Conservation (phyloP, 2,329 filamentous ascomycete genomes). For the Aspergillus sp. region DNA sequence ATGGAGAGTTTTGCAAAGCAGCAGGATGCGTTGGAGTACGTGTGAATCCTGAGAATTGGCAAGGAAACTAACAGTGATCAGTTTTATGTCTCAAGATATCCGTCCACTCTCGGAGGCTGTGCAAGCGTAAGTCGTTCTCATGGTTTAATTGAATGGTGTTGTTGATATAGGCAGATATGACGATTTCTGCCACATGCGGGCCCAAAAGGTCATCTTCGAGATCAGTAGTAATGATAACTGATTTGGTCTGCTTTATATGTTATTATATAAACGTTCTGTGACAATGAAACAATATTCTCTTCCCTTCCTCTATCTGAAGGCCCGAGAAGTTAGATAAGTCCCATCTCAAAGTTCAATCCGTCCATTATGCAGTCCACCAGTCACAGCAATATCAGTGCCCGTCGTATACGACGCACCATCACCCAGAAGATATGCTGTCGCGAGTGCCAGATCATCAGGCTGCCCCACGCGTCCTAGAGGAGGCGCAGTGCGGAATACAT, state of each 20-base stretch:
- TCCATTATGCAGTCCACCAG: conserved; percentile 40
- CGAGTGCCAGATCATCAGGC: conserved; percentile 40
- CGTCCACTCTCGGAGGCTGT: conserved; percentile 63
- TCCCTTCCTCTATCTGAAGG: too few species aligned
- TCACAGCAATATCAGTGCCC: conserved; percentile 41
- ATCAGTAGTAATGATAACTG: too few species aligned
- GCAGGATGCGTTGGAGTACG: conserved; percentile 60
- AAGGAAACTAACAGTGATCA: conserved; percentile 29
- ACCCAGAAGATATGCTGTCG: conserved; percentile 41
- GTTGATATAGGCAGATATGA: conserved; percentile 46
- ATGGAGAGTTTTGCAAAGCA: conserved; percentile 59
- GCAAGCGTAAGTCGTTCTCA: conserved; percentile 38
- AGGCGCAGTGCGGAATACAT: not conserved
- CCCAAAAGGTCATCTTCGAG: conserved; percentile 66
- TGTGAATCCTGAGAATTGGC: conserved; percentile 5
- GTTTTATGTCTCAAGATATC: conserved; percentile 70
- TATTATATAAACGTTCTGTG: too few species aligned
- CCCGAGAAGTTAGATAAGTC: too few species aligned
- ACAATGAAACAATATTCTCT: too few species aligned
- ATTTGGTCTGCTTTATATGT: too few species aligned
- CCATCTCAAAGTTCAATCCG: too few species aligned
- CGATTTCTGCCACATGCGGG: conserved; percentile 65
- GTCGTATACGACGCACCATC: conserved; percentile 43
- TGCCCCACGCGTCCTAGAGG: conserved; percentile 29
- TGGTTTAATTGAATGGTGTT: not conserved